Evolutionary conservation across 179 eudicot species (phyloP), one percentile per base, ranked within the genome.

Genomic region (Spinacia oleracea): DNA sequence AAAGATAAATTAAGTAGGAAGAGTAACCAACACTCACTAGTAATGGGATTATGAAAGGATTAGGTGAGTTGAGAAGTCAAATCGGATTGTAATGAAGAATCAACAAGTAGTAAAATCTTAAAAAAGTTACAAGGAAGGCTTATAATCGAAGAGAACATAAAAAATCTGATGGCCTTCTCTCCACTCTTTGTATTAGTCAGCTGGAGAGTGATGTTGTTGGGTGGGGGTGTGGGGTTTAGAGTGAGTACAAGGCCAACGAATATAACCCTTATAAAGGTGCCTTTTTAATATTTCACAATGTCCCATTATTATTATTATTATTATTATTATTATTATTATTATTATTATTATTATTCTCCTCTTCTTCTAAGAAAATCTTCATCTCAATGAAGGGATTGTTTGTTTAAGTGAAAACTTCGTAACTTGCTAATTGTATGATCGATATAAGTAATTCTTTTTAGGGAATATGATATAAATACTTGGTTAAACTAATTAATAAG

Each of bases 241-340:
- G 77, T 81, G 69, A 32, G 77, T 16, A 70, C 58, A 53, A 50
- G 80, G 80, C 69, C 42, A 81, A 81, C 32, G 84, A 81, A 81
- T 81, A 81, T 56, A 69, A 50, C 48, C 10, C 67, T 59, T 40
- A 62, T 27, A 76, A 70, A 38, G 55, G 55, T 70, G 71, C 23
- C 76, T 73, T 64, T 65, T 14, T 51, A 21, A 32, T 46, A 14
- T 46, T 11, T 34, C 5, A 9, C 64, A 23, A 29, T 29, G 31
- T 50, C 18, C 20, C 23, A 32, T 21, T 51, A 51, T 16, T 5
- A 60, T 10, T n/a, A n/a, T n/a, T n/a, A n/a, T n/a, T n/a, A n/a
- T n/a, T n/a, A n/a, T n/a, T n/a, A n/a, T n/a, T n/a, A n/a, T n/a
- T n/a, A n/a, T n/a, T n/a, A n/a, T n/a, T n/a, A n/a, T n/a, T n/a